phyloP scores from a whole-genome alignment of 2,329 filamentous ascomycete species.

The Ambrosiella cleistominuta region DNA sequence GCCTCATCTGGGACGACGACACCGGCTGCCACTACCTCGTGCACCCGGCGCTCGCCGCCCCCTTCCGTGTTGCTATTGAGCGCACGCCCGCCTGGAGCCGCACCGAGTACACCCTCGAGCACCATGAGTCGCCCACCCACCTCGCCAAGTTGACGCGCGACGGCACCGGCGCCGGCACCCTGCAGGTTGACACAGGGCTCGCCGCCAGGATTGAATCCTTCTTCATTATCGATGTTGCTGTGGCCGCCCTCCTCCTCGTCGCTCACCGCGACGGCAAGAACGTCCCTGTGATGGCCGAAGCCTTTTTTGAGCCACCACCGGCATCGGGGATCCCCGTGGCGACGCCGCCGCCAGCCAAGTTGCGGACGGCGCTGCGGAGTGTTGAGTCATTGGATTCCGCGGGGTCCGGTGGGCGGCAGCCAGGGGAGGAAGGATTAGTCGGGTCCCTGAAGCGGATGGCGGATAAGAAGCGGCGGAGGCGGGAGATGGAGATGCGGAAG shows the following conservation, averaged over 20 bases:
- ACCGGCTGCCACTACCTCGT: conserved; percentile 41
- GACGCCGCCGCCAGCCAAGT: conserved; percentile 4
- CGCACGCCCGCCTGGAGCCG: conserved; percentile 41
- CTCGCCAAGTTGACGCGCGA: conserved; percentile 43
- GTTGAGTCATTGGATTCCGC: neutral
- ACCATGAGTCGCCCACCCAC: conserved; percentile 42
- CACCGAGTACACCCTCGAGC: conserved; percentile 47
- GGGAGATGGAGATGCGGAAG: conserved; percentile 18
- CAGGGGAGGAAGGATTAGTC: conserved; percentile 11
- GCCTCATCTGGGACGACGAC: conserved; percentile 55
- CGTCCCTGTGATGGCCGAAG: conserved; percentile 2
- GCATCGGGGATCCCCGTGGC: conserved; percentile 13
- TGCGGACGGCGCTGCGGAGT: conserved; percentile 4
- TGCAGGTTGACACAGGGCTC: conserved; percentile 44
- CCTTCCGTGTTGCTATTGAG: conserved; percentile 43
- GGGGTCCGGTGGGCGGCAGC: neutral
- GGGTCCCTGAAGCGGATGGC: conserved; percentile 10
- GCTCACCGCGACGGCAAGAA: conserved; percentile 39
- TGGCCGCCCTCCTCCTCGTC: conserved; percentile 41
- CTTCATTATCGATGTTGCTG: conserved; percentile 45
- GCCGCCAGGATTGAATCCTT: conserved; percentile 42
- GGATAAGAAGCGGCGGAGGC: conserved; percentile 16
- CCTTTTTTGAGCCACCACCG: conserved; percentile 36
- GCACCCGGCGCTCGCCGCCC: conserved; percentile 44
- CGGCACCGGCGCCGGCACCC: conserved; percentile 38